A percentile compares a stretch with the other conserved stretches of the same genome.
These are phyloP conservation scores for Rosa lucieae DNA, from an alignment of 306 rosid genomes.

Conservation along the genomic window DNA sequence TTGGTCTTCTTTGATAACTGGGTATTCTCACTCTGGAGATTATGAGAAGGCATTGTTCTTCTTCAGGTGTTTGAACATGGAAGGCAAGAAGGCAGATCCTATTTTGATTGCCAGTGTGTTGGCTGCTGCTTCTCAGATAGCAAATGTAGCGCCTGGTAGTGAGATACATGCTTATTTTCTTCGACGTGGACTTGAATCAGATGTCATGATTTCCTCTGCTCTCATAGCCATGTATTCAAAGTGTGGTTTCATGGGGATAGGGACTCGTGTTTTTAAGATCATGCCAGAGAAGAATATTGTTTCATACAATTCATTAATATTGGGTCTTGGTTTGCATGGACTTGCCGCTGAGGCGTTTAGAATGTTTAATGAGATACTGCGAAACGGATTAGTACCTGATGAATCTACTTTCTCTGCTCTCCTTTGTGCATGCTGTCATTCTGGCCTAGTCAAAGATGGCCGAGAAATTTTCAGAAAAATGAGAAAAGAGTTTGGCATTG, in stretches of 20 bases:
- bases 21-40: slow-evolving; percentile 69
- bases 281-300: slow-evolving; percentile 59
- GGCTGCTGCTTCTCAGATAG: slow-evolving; percentile 65
- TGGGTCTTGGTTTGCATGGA: slow-evolving; percentile 79
- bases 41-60: slow-evolving; percentile 42
- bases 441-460: slow-evolving; percentile 74
- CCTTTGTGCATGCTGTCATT: slow-evolving; percentile 81
- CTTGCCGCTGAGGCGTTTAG: slow-evolving; percentile 59
- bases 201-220: slow-evolving; percentile 74
- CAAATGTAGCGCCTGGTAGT: slow-evolving; percentile 53
- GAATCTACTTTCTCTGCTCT: slow-evolving; percentile 84
- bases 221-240: slow-evolving; percentile 79
- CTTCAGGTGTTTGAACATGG: slow-evolving; percentile 59
- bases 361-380: slow-evolving; percentile 53
- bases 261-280: slow-evolving; percentile 46
- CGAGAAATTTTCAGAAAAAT: slow-evolving; percentile 58
- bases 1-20: slow-evolving; percentile 82
- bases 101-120: slow-evolving; percentile 68
- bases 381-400: slow-evolving; percentile 56
- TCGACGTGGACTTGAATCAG: slow-evolving; percentile 62
- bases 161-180: slow-evolving; percentile 74
- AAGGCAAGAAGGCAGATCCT: slow-evolving; percentile 57
- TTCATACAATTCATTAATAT: slow-evolving; percentile 75
- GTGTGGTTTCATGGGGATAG: slow-evolving; percentile 69
- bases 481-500: slow-evolving; percentile 57